Conservation (phyloP, 2,329 filamentous ascomycete species). For the Ceratocystis eucalypticola region DNA sequence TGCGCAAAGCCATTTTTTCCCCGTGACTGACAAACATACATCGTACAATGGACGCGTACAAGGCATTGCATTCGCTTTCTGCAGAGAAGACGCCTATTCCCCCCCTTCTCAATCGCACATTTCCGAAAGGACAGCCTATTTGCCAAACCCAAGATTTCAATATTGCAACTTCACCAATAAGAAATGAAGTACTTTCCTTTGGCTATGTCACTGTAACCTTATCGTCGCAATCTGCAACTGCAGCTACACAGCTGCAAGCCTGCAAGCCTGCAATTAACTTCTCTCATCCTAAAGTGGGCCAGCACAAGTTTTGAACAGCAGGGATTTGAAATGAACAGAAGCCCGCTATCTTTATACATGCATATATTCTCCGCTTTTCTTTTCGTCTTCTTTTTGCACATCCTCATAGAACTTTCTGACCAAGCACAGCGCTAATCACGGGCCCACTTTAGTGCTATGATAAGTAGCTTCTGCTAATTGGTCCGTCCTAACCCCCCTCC, state of each 20-base stretch:
- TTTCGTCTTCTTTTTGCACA: neutral
- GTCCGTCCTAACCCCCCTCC: neutral
- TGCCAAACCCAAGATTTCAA: neutral
- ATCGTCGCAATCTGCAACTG: neutral
- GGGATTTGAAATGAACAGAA: neutral
- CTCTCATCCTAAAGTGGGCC: neutral
- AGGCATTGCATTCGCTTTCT: neutral
- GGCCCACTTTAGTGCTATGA: neutral
- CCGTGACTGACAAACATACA: no score
- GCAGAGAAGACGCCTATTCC: neutral
- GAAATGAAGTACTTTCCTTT: neutral
- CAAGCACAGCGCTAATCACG: neutral
- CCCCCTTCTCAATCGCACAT: neutral
- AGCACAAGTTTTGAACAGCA: neutral
- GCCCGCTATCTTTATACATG: neutral
- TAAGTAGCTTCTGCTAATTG: neutral
- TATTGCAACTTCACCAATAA: neutral
- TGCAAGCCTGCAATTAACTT: neutral
- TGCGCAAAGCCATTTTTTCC: neutral
- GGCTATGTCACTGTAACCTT: neutral
- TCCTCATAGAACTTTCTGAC: constrained; percentile 1
- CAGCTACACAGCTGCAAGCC: neutral
- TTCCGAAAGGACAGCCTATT: neutral
- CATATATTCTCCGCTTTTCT: neutral
- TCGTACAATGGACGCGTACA: neutral